Conservation (phyloP, 2,329 filamentous ascomycete species). For the Raffaelea albimanens region DNA sequence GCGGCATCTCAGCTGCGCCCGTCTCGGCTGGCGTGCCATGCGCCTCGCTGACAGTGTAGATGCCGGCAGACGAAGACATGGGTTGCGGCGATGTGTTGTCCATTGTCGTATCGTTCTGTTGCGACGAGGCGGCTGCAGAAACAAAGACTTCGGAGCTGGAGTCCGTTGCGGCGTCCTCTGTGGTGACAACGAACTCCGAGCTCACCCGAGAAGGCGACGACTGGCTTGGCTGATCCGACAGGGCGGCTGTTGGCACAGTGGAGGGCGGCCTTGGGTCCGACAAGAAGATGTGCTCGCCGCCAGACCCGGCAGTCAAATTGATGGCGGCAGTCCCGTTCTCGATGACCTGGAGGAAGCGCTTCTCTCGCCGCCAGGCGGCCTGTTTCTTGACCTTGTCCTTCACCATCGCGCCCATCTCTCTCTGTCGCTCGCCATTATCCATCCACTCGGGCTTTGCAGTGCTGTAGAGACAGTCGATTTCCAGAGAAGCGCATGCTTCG, state of each 20-base stretch:
- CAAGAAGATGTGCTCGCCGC: slow-evolving; percentile 8
- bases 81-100: no score
- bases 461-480: slow-evolving; percentile 46
- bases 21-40: no score
- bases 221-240: background rate
- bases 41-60: no score
- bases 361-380: slow-evolving; percentile 38
- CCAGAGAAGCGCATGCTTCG: slow-evolving; percentile 38
- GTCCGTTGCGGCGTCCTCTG: slow-evolving; percentile 3
- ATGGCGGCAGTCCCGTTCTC: slow-evolving; percentile 18
- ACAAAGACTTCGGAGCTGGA: background rate
- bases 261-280: background rate
- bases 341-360: slow-evolving; percentile 35
- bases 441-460: slow-evolving; percentile 48
- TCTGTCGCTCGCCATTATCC: slow-evolving; percentile 40
- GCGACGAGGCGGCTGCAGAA: slow-evolving; percentile 1
- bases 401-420: slow-evolving; percentile 40
- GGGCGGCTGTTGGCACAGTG: background rate
- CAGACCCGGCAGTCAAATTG: slow-evolving; percentile 13
- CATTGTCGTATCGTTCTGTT: background rate
- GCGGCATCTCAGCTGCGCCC: no score
- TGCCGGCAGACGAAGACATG: no score
- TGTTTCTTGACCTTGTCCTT: slow-evolving; percentile 49
- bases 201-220: background rate
- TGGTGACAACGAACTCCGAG: background rate